These are phyloP conservation scores for Bonia amplexicaulis DNA, from an alignment of 176 grass and related monocot genomes.

Conservation along the genomic window DNA sequence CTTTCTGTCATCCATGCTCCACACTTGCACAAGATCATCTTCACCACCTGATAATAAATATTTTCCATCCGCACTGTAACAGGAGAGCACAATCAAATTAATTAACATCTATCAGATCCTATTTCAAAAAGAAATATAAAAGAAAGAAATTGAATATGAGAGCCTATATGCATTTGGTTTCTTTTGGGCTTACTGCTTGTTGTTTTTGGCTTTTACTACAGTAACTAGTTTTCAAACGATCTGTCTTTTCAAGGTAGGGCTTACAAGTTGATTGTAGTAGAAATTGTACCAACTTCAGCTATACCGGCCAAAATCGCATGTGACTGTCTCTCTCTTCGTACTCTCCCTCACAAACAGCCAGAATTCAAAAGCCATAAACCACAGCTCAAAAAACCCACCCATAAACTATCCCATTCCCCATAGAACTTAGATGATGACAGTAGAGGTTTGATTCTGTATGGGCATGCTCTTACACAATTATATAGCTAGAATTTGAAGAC, in stretches of 20 bases:
- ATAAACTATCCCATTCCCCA: slow-evolving; percentile 8
- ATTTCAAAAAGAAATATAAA: background rate
- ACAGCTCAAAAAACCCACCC: too few species aligned
- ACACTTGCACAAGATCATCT: slow-evolving; percentile 98
- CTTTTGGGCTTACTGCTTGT: too few species aligned
- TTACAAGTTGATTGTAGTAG: too few species aligned
- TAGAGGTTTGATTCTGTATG: background rate
- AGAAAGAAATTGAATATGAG: background rate
- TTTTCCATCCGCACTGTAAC: slow-evolving; percentile 69
- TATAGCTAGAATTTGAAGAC: background rate
- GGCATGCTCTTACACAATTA: background rate
- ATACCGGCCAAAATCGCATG: too few species aligned
- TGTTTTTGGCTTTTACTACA: too few species aligned
- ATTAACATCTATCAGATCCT: slow-evolving; percentile 6
- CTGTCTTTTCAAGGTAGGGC: too few species aligned
- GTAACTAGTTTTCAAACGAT: too few species aligned
- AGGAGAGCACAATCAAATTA: slow-evolving; percentile 19
- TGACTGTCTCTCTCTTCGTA: too few species aligned
- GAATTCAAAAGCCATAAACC: too few species aligned
- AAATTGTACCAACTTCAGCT: too few species aligned
- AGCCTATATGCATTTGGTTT: background rate
- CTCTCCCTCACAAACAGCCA: too few species aligned
- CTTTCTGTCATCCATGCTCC: slow-evolving; percentile 92
- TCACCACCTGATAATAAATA: slow-evolving; percentile 91
- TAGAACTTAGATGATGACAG: background rate